Percentiles rank a stretch among this genome's conserved stretches.
Conservation (phyloP, 257 asterid genomes). For the Solanum sparsipilum region DNA sequence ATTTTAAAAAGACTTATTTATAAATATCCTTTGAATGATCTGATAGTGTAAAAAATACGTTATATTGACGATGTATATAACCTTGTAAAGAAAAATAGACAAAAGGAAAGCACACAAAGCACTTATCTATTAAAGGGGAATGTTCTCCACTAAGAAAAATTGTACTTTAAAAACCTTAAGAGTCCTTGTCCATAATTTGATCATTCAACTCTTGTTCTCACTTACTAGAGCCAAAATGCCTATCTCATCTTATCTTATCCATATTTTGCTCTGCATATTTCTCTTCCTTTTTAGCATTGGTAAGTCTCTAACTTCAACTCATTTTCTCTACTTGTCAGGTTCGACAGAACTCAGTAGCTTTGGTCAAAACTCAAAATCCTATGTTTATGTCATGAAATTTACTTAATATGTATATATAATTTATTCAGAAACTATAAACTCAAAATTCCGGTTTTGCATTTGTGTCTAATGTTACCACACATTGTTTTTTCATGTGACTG, state of each 20-base stretch:
- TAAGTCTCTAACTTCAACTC: neutral
- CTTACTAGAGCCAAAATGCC: slow-evolving; percentile 22
- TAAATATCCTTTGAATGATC: neutral
- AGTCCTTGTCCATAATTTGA: neutral
- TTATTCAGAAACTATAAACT: neutral
- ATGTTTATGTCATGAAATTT: too few species aligned
- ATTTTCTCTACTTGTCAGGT: neutral
- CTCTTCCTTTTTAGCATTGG: slow-evolving; percentile 29
- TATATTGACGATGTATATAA: neutral
- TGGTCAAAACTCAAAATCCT: neutral
- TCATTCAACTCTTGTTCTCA: neutral
- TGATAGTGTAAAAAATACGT: neutral
- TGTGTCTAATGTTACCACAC: neutral
- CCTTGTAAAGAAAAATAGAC: neutral
- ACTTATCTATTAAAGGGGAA: neutral
- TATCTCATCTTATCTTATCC: neutral
- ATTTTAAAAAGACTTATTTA: neutral
- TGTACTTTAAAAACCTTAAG: slow-evolving; percentile 10
- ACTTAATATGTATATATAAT: neutral
- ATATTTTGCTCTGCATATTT: slow-evolving; percentile 19
- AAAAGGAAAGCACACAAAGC: slow-evolving; percentile 9
- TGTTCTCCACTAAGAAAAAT: neutral
- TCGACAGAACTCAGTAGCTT: neutral
- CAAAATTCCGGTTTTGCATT: neutral
- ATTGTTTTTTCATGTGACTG: slow-evolving; percentile 1